A percentile compares a stretch with the other conserved stretches of the same genome.
These are phyloP conservation scores for Clitoria ternatea DNA, from an alignment of 306 rosid genomes.

Conservation along the genomic window DNA sequence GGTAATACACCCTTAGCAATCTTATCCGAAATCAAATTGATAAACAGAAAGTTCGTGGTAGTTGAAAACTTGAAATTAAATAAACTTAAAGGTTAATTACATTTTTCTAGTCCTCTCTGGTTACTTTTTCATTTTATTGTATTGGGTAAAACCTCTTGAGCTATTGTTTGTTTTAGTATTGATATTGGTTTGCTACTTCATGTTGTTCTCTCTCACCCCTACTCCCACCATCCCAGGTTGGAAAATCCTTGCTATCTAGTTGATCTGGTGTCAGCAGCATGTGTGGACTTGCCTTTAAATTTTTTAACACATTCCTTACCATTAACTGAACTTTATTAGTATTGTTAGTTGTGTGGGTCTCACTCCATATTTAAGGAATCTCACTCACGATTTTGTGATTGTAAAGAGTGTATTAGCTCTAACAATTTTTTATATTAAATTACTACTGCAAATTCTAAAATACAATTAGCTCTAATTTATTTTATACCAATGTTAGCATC, in stretches of 20 bases:
- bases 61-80: background rate
- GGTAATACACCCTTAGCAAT: background rate
- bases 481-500: background rate
- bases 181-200: background rate
- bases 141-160: background rate
- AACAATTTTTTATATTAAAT: background rate
- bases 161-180: background rate
- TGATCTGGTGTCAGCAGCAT: background rate
- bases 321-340: too few species aligned
- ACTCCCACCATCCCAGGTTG: background rate
- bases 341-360: too few species aligned
- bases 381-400: too few species aligned
- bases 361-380: too few species aligned
- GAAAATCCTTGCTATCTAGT: background rate
- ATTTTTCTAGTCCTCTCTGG: background rate
- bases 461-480: background rate
- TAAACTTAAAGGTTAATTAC: background rate
- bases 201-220: background rate
- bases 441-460: background rate
- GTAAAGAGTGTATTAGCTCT: too few species aligned
- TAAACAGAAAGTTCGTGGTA: background rate
- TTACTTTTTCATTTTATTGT: background rate
- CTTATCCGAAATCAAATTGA: background rate
- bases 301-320: too few species aligned
- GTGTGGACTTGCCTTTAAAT: background rate